Conservation (phyloP, 2,329 filamentous ascomycete species). For the Pestalotiopsis sp. region DNA sequence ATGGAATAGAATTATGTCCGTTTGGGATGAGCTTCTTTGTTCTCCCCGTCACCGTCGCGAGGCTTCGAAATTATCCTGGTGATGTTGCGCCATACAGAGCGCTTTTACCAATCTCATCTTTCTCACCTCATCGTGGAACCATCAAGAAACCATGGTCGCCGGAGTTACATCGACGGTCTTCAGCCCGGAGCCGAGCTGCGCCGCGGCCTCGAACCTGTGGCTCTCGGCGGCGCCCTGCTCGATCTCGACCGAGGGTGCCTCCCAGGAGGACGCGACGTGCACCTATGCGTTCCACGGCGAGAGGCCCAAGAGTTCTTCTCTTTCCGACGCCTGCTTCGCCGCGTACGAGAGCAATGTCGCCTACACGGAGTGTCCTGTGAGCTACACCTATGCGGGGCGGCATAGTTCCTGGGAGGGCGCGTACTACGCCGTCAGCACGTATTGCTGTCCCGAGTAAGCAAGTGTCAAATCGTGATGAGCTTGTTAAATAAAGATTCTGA, state of each 20-base stretch:
- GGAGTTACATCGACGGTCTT: neutral
- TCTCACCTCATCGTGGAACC: too few relatives aligned
- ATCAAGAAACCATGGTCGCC: too few relatives aligned
- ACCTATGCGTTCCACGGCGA: neutral
- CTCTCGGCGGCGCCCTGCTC: neutral
- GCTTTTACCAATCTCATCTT: rapidly evolving
- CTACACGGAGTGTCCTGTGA: neutral
- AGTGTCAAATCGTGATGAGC: too few relatives aligned
- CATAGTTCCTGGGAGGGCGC: too few relatives aligned
- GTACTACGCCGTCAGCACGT: neutral
- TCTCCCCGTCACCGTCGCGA: too few relatives aligned
- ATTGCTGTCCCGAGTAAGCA: conserved; percentile 1
- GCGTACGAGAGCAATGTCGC: neutral
- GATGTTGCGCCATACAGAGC: too few relatives aligned
- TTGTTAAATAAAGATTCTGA: too few relatives aligned
- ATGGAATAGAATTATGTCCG: too few relatives aligned
- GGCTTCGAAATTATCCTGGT: too few relatives aligned
- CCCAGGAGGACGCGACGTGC: neutral
- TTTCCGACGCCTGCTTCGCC: neutral
- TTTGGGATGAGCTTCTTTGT: too few relatives aligned
- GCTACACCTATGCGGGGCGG: neutral
- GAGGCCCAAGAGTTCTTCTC: too few relatives aligned
- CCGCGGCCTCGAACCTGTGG: neutral
- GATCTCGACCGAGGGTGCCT: neutral
- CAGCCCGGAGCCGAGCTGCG: neutral